These are phyloP conservation scores for Aspergillus chevalieri DNA, from an alignment of 2,329 filamentous ascomycete genomes.

Conservation along the genomic window DNA sequence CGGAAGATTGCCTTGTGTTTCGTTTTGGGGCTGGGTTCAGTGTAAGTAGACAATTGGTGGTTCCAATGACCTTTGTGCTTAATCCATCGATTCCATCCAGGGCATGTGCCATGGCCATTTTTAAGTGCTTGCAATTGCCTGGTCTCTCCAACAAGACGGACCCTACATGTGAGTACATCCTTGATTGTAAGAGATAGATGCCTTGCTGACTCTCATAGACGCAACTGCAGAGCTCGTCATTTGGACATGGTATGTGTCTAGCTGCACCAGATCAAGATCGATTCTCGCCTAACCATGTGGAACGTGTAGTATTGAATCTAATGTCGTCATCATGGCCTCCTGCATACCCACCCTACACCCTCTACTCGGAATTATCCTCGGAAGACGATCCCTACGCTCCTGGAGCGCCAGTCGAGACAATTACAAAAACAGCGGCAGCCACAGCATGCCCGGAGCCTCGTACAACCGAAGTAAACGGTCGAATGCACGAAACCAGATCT, in stretches of 20 bases:
- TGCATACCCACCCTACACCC: conserved; percentile 32
- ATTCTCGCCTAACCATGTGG: not conserved
- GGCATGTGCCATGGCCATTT: conserved; percentile 26
- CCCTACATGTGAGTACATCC: conserved; percentile 22
- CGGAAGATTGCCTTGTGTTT: conserved; percentile 23
- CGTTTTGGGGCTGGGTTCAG: conserved; percentile 23
- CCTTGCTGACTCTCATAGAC: conserved; percentile 9
- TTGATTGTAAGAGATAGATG: not conserved
- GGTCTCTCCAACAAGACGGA: conserved; percentile 22
- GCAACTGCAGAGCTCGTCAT: conserved; percentile 40
- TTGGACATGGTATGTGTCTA: conserved; percentile 38
- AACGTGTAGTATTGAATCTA: conserved; percentile 22
- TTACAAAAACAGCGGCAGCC: conserved; percentile 7
- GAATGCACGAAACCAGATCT: conserved; percentile 2
- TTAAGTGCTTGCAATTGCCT: conserved; percentile 27
- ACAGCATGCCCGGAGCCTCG: not conserved
- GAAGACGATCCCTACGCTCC: conserved; percentile 13
- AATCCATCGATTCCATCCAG: conserved; percentile 8
- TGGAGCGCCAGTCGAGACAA: not conserved
- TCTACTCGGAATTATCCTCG: conserved; percentile 22
- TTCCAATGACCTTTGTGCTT: not conserved
- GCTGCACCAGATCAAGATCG: not conserved
- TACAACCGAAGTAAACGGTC: conserved; percentile 1
- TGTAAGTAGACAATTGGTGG: conserved; percentile 17
- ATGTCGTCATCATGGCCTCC: conserved; percentile 29